Evolutionary conservation across 441 rosid genomes (phyloP).

Genomic region (Erodium trifolium): DNA sequence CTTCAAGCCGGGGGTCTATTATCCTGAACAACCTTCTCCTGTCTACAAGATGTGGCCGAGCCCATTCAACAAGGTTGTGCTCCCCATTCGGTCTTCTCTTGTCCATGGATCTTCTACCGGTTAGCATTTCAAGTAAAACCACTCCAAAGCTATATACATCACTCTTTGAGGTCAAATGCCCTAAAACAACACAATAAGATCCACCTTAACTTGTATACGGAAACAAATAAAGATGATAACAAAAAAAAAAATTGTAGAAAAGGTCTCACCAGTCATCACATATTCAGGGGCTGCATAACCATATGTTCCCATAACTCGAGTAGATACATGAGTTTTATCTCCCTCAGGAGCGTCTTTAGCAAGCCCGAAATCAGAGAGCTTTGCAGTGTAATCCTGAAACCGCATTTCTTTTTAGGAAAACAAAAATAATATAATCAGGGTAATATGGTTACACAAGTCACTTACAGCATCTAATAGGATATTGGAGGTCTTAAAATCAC

Average conservation of each 20-base stretch:
- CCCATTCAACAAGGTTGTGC: constrained; percentile 66
- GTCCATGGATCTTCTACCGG: constrained; percentile 66
- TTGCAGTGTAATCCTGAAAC: constrained; percentile 59
- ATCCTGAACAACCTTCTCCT: constrained; percentile 46
- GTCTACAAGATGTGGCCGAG: constrained; percentile 55
- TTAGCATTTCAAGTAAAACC: constrained; percentile 61
- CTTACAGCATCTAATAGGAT: constrained; percentile 57
- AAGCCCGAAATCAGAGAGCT: constrained; percentile 64
- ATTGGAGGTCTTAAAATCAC: constrained; percentile 65
- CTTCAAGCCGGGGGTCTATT: constrained; percentile 59
- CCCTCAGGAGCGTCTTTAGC: constrained; percentile 73
- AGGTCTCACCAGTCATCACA: constrained; percentile 63
- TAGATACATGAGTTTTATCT: constrained; percentile 62
- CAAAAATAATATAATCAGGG: too few species aligned
- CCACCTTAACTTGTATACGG: too few species aligned
- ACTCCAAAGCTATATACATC: constrained; percentile 73
- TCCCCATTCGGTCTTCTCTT: constrained; percentile 64
- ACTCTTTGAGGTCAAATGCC: constrained; percentile 62
- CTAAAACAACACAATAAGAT: constrained; percentile 18
- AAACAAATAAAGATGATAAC: too few species aligned
- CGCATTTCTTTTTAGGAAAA: constrained; percentile 7
- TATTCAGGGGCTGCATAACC: constrained; percentile 76
- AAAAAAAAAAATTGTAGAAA: too few species aligned
- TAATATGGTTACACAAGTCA: constrained; percentile 11
- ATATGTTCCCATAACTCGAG: constrained; percentile 70